Evolutionary conservation across 257 asterid species (phyloP), one percentile per base, ranked within the genome.

Genomic region (Solanum tarapatanum): DNA sequence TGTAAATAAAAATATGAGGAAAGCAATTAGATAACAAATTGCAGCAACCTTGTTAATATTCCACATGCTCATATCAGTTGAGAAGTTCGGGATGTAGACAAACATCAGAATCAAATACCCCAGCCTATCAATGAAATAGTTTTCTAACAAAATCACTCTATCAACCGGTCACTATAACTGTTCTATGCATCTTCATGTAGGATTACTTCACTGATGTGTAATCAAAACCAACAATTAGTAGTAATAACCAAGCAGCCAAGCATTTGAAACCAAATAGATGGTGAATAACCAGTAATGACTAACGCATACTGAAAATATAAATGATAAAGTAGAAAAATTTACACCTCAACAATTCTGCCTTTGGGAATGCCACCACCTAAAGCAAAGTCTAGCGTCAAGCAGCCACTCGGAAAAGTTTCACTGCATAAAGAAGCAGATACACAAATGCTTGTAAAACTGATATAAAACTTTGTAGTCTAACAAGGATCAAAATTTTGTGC

Each of bases 261-360:
- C 84, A 43, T 26, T 43, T 24, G 37, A 79, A 43, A 24, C 85
- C 26, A 45, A 45, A 17, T 28, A 43, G 19, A 45, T 28, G 85
- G 37, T 4, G 8, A 41, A 14, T 41, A 41, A 24, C 64, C n/a
- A 45, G 69, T 19, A 80, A 80, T 28, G 28, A 80, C 17, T 17
- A 45, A 28, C 2, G 68, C 68, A 28, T 28, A 28, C 11, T 28
- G 28, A 80, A 17, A 80, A 28, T 45, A 48, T 1, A 48, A 11
- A 41, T 85, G 83, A 70, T 6, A 33, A 19, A 82, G 19, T 10
- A 64, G 13, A 64, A 62, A 75, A 37, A 84, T 37, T 74, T 19
- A 84, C 43, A 95, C 99, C 99, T 97, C 99, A 11, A 97, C 98
- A 36, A 97, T 97, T 90, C 99, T 95, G 89, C 99, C 99, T 93